Evolutionary conservation across 1,284 basidiomycete species (phyloP).

Genomic region (Waitea zeae): DNA sequence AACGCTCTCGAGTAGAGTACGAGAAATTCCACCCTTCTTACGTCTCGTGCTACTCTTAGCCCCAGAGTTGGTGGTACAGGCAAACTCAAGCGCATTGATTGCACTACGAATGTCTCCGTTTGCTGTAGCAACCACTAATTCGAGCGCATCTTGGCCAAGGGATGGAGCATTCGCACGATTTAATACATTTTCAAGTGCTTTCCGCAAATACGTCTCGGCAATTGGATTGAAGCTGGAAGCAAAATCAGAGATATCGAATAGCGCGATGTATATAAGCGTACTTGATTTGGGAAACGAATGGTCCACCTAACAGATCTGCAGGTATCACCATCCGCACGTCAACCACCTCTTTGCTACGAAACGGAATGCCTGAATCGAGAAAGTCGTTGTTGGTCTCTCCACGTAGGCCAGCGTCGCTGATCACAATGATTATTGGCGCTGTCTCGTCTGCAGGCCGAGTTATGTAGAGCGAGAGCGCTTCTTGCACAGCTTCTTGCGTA

Average conservation of each 20-base stretch:
- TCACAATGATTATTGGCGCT: constrained; percentile 66
- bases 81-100: constrained; percentile 83
- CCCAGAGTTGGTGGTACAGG: constrained; percentile 23
- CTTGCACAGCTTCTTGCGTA: constrained; percentile 49
- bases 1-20: constrained; percentile 40
- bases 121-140: constrained; percentile 60
- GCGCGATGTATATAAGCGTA: constrained; percentile 15
- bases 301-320: constrained; percentile 36
- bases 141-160: constrained; percentile 43
- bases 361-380: constrained; percentile 19
- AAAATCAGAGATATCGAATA: not conserved
- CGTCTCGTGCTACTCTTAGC: constrained; percentile 15
- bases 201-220: constrained; percentile 70
- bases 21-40: constrained; percentile 9
- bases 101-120: constrained; percentile 89
- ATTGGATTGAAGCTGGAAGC: constrained; percentile 73
- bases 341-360: constrained; percentile 33
- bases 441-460: not conserved
- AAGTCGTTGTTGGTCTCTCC: constrained; percentile 48
- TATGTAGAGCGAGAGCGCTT: constrained; percentile 18
- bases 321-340: constrained; percentile 58
- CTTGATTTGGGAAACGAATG: constrained; percentile 61
- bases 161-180: constrained; percentile 16
- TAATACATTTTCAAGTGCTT: constrained; percentile 51
- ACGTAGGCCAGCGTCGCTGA: constrained; percentile 69